Base-by-base conservation (phyloP, 345 rosid genomes). In the Populus ilicifolia region DNA sequence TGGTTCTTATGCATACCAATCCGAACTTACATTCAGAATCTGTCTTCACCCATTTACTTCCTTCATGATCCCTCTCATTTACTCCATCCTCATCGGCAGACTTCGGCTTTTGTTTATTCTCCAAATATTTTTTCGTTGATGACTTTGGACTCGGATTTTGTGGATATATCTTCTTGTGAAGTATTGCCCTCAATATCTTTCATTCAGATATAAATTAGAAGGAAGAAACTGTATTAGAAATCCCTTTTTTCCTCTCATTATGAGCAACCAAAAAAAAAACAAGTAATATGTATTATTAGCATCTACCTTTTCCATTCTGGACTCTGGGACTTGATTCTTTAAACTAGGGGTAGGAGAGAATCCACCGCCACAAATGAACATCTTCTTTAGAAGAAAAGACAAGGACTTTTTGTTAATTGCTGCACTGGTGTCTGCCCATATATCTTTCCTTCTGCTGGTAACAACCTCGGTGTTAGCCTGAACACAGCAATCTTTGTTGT, bases 1-100 rank as follows among this genome's bases (percentile, higher is more conserved):
- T 41, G 27, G 11, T 41, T 41, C 44, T 21, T 9, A n/a, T 33
- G 11, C 20, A 27, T 14, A 9, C 13, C 0, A 0, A 50, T 27
- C 17, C 16, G 25, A 68, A 81, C 95, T 86, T 83, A 90, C 98
- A 92, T 84, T 92, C 92, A 30, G 97, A 94, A 86, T 94, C 97
- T 20, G 95, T 90, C 86, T 82, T 94, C 67, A 86, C 92, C 98
- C 97, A 94, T 86, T 87, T 94, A 69, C 83, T 87, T 75, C 86
- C 85, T 27, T 81, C 85, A 13, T 77, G 84, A 2, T 72, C 83
- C 67, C 82, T 86, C 56, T 84, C 79, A n/a, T 61, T 69, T 23
- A 21, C 75, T 20, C 83, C 86, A 56, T 86, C 88, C 71, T 80
- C 85, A 46, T 78, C 61, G 23, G 38, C 76, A 27, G 75, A 70